These are phyloP conservation scores for Exophiala alcalophila DNA, from an alignment of 2,329 filamentous ascomycete genomes.

Conservation along the genomic window DNA sequence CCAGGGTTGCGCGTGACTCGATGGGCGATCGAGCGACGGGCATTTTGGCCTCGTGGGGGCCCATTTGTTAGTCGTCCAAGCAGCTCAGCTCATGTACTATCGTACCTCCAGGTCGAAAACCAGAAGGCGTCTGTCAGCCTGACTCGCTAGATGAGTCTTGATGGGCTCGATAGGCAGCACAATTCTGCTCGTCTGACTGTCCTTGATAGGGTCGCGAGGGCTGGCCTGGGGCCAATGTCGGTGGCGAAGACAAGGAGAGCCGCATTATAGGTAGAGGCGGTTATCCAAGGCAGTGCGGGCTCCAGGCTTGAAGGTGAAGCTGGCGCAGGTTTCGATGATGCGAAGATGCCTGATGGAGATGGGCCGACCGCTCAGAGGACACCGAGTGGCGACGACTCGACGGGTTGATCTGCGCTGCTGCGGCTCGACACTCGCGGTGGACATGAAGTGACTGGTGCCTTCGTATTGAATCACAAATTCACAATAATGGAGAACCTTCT, in stretches of 20 bases:
- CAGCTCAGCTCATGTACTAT: too few species aligned
- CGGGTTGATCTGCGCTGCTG: slow-evolving; percentile 11
- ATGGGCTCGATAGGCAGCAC: not conserved
- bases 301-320: slow-evolving; percentile 5
- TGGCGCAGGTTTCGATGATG: slow-evolving; percentile 15
- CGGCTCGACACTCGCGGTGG: slow-evolving; percentile 2
- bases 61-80: too few species aligned
- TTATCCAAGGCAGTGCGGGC: not conserved
- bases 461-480: slow-evolving; percentile 14
- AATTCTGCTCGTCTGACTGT: slow-evolving; percentile 3
- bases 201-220: slow-evolving; percentile 15
- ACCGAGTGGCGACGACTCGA: slow-evolving; percentile 12
- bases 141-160: slow-evolving; percentile 12
- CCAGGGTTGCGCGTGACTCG: slow-evolving; percentile 13
- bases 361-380: not conserved
- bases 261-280: slow-evolving; percentile 19
- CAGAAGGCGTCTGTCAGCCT: slow-evolving; percentile 3
- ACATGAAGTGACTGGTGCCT: slow-evolving; percentile 11
- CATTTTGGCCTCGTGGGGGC: slow-evolving; percentile 8
- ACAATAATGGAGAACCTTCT: slow-evolving; percentile 7
- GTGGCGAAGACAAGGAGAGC: slow-evolving; percentile 8
- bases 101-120: too few species aligned
- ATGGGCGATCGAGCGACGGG: slow-evolving; percentile 3
- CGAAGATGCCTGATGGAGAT: too few species aligned
- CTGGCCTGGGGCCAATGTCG: slow-evolving; percentile 15